Evolutionary conservation across 164 flowering plant species (phyloP).

Genomic region (Taxillus chinensis): DNA sequence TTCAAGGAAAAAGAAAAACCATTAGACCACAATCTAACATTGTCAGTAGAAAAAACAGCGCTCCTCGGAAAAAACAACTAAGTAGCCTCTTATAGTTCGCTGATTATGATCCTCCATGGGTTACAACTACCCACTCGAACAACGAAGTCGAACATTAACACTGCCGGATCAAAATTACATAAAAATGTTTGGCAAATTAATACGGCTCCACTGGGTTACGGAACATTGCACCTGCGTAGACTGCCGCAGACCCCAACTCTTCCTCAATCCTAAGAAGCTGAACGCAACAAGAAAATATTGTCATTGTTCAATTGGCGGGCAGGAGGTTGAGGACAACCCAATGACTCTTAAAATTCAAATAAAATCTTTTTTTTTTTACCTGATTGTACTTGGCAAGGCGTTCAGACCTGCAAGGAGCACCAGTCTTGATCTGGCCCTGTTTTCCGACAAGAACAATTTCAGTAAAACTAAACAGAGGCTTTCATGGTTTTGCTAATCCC

Average conservation of each 20-base stretch:
- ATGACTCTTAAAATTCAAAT: too few relatives aligned
- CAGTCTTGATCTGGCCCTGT: conserved; percentile 2
- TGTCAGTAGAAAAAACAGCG: too few relatives aligned
- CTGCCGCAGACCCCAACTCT: conserved; percentile 43
- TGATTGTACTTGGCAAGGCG: conserved; percentile 1
- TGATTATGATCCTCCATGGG: too few relatives aligned
- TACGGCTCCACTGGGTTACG: conserved; percentile 45
- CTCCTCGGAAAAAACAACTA: too few relatives aligned
- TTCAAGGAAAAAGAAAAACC: too few relatives aligned
- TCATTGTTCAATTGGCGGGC: too few relatives aligned
- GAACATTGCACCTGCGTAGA: conserved; percentile 49
- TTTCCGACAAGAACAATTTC: not conserved
- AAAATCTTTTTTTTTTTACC: not conserved
- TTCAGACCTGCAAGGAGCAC: conserved; percentile 5
- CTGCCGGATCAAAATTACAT: not conserved
- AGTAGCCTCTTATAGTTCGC: too few relatives aligned
- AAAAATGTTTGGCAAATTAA: conserved; percentile 7
- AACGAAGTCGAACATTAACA: not conserved
- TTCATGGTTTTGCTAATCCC: too few relatives aligned
- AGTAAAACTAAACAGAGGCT: not conserved
- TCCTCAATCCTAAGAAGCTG: conserved; percentile 57
- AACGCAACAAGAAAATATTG: not conserved
- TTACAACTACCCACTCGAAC: too few relatives aligned
- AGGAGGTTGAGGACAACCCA: too few relatives aligned
- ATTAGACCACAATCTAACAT: too few relatives aligned